A percentile compares a stretch with the other conserved stretches of the same genome.
Evolutionary conservation across 73 alveolate genomes (phyloP).

Genomic region (Breviolum minutum): DNA sequence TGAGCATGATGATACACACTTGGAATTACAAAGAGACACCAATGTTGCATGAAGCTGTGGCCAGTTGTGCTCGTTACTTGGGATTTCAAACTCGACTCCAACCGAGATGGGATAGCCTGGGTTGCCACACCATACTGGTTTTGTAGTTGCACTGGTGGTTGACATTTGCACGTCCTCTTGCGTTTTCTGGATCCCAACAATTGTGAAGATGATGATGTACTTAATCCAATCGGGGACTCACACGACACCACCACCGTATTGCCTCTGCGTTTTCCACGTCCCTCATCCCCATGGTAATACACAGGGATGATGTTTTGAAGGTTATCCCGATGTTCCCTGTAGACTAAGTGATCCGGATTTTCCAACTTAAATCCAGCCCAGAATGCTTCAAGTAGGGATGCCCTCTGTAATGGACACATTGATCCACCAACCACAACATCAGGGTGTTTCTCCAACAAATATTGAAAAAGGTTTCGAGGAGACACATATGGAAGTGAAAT

Average conservation of each 20-base stretch:
- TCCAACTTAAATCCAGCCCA: background rate
- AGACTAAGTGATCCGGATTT: background rate
- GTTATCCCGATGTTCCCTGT: background rate
- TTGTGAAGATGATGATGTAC: background rate
- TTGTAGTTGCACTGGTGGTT: background rate
- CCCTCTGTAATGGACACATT: background rate
- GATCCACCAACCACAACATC: slow-evolving; percentile 1
- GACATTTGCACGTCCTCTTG: background rate
- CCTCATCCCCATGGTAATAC: slow-evolving; percentile 22
- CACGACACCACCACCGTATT: background rate
- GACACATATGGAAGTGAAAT: background rate
- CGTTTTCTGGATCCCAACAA: too few relatives aligned
- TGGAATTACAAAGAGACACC: background rate
- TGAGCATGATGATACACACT: background rate
- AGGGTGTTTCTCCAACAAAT: background rate
- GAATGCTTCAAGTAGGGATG: background rate
- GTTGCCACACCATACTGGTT: background rate
- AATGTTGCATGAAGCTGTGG: slow-evolving; percentile 19
- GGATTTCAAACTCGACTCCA: background rate
- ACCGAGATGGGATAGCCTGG: background rate
- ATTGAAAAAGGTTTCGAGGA: background rate
- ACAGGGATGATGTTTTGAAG: background rate
- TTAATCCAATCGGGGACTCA: background rate
- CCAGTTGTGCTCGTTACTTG: slow-evolving; percentile 1
- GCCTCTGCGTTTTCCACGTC: background rate